These are phyloP conservation scores for Penicillium paxilli DNA, from an alignment of 495 filamentous ascomycete species.

Conservation along the genomic window DNA sequence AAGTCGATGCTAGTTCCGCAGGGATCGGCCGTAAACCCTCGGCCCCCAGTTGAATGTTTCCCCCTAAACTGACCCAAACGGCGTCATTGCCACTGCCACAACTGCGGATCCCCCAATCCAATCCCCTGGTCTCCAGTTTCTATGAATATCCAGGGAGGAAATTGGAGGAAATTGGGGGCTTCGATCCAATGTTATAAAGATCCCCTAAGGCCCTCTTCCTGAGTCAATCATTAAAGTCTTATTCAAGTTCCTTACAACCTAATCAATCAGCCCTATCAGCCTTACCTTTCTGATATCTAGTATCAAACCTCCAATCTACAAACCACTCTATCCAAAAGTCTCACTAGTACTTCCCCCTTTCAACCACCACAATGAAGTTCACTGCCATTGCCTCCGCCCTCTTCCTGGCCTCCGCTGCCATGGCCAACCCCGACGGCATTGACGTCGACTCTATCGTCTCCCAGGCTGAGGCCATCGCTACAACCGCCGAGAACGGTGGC, in stretches of 20 bases:
- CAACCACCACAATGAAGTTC: slow-evolving; percentile 27
- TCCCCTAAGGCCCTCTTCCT: slow-evolving; percentile 1
- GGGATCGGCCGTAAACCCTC: background rate
- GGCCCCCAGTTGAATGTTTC: background rate
- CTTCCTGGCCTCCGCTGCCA: slow-evolving; percentile 23
- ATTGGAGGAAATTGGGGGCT: background rate
- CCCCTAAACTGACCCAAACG: background rate
- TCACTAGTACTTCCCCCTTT: background rate
- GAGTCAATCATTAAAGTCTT: background rate
- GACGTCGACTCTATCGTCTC: slow-evolving; percentile 18
- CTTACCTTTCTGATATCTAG: too few relatives aligned
- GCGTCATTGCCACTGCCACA: slow-evolving; percentile 2
- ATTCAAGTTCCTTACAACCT: background rate
- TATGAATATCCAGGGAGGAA: slow-evolving; percentile 11
- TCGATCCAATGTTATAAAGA: slow-evolving; percentile 4
- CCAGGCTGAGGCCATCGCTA: slow-evolving; percentile 6
- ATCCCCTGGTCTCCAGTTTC: slow-evolving; percentile 10
- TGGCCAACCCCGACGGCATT: slow-evolving; percentile 14
- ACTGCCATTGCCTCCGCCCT: slow-evolving; percentile 25
- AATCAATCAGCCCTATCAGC: background rate
- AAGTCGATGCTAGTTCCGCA: background rate
- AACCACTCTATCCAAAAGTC: background rate
- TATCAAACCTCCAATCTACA: background rate
- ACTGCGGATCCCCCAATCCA: background rate
- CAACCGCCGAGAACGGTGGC: slow-evolving; percentile 1